Percentiles rank a stretch among this genome's conserved stretches.
phyloP scores from a whole-genome alignment of 495 filamentous ascomycete species.

The Penicillium samsonianum region DNA sequence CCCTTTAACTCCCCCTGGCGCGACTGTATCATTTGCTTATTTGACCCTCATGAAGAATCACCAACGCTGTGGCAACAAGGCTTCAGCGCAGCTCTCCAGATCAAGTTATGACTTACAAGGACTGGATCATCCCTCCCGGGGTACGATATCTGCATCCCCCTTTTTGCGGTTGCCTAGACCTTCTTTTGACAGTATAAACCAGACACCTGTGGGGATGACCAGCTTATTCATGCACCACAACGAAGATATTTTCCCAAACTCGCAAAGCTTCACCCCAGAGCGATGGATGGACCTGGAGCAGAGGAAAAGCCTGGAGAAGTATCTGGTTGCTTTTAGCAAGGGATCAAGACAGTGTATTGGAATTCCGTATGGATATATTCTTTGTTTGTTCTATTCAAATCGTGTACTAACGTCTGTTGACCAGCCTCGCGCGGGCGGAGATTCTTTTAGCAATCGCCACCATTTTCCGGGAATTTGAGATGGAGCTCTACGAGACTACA shows the following conservation, averaged over 20 bases:
- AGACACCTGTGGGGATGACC: constrained; percentile 48
- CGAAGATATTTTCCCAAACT: constrained; percentile 43
- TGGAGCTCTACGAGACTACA: constrained; percentile 42
- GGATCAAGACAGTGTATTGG: constrained; percentile 53
- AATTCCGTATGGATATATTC: constrained; percentile 37
- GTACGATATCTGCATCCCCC: constrained; percentile 12
- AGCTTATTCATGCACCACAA: constrained; percentile 42
- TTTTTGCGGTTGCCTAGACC: not conserved
- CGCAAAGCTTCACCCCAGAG: constrained; percentile 43
- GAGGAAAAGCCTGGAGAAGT: constrained; percentile 42
- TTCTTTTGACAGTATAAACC: not conserved
- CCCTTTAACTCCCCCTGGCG: not conserved
- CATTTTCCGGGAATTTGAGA: constrained; percentile 31
- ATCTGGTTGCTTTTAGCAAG: constrained; percentile 50
- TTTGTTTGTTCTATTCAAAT: not conserved
- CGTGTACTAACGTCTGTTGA: constrained; percentile 1
- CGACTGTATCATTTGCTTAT: not conserved
- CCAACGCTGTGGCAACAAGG: constrained; percentile 36
- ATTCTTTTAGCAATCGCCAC: constrained; percentile 32
- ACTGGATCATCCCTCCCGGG: constrained; percentile 51
- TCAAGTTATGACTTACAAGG: constrained; percentile 35
- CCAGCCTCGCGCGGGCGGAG: constrained; percentile 40
- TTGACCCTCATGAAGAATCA: constrained; percentile 19
- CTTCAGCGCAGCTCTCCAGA: constrained; percentile 39
- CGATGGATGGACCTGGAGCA: constrained; percentile 40